Evolutionary conservation across 2,329 filamentous ascomycete species (phyloP).

Genomic region (Alternaria hordeiaustralica): DNA sequence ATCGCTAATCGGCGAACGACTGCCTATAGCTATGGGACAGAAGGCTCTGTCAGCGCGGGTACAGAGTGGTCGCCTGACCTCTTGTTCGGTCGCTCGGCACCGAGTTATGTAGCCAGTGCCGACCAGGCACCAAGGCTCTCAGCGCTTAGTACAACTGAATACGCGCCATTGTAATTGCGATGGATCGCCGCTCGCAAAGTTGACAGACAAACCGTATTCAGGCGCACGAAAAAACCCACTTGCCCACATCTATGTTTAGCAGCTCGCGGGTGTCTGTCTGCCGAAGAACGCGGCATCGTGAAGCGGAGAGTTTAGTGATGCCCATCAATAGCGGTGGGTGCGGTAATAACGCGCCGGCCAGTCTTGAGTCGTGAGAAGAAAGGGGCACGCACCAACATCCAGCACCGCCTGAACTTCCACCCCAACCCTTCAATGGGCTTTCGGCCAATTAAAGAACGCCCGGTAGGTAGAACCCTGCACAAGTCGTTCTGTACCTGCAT

Average conservation of each 20-base stretch:
- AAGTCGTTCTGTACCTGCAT: conserved; percentile 34
- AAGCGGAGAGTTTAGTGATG: conserved; percentile 13
- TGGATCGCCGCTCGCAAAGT: background rate
- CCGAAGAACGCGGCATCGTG: background rate
- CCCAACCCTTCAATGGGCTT: conserved; percentile 20
- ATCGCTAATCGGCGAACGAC: background rate
- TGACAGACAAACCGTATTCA: background rate
- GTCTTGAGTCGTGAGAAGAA: conserved; percentile 16
- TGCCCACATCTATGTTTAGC: background rate
- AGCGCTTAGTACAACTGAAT: conserved; percentile 2
- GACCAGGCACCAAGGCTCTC: conserved; percentile 9
- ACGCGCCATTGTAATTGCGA: background rate
- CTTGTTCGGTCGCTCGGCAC: background rate
- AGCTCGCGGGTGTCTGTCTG: background rate
- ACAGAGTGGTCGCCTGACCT: conserved; percentile 2
- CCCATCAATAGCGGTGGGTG: conserved; percentile 10
- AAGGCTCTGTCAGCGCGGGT: background rate
- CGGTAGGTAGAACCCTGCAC: conserved; percentile 11
- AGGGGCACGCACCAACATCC: conserved; percentile 18
- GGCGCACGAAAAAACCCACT: background rate
- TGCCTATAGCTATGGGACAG: background rate
- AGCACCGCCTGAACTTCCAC: conserved; percentile 2
- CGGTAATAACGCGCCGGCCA: background rate
- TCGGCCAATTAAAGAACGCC: conserved; percentile 24
- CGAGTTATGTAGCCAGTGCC: conserved; percentile 1